Percentiles rank a stretch among this genome's conserved stretches.
Conservation (phyloP, 257 asterid species). For the Oldenlandia corymbosa region DNA sequence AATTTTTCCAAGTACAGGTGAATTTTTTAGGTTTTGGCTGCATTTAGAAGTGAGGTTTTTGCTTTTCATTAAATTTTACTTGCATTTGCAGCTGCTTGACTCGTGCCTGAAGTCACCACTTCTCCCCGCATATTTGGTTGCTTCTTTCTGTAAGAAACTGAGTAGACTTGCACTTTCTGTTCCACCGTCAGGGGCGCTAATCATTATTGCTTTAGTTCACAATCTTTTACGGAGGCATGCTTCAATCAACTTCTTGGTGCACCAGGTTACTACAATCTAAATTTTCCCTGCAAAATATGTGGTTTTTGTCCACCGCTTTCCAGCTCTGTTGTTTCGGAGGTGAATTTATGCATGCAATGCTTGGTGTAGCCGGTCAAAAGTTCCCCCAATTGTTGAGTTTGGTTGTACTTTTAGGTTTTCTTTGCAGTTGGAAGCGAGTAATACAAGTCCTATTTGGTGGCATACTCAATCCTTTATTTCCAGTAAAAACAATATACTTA, state of each 20-base stretch:
- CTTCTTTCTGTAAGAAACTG: slow-evolving; percentile 87
- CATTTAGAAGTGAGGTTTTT: not conserved
- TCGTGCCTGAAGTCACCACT: slow-evolving; percentile 89
- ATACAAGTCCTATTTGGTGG: not conserved
- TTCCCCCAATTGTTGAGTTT: no score
- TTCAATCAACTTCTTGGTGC: slow-evolving; percentile 84
- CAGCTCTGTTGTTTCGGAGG: no score
- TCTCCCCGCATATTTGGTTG: slow-evolving; percentile 94
- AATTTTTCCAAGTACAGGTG: slow-evolving; percentile 64
- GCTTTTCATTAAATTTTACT: no score
- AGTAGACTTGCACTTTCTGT: slow-evolving; percentile 73
- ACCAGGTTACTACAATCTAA: slow-evolving; percentile 41
- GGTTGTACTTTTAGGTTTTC: not conserved
- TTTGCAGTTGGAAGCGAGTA: not conserved
- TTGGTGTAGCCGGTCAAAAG: no score
- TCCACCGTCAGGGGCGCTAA: slow-evolving; percentile 83
- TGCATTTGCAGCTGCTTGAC: slow-evolving; percentile 73
- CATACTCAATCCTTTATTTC: not conserved
- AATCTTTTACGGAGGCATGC: slow-evolving; percentile 95
- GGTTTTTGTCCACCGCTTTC: not conserved
- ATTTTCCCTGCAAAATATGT: slow-evolving; percentile 2
- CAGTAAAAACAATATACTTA: not conserved
- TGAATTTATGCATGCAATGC: no score
- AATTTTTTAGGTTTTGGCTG: not conserved
- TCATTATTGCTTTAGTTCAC: slow-evolving; percentile 76